Evolutionary conservation across 192 early-diverging fungal genomes (phyloP), one percentile per base, ranked within the genome.

Genomic region (Rhizophagus clarus): DNA sequence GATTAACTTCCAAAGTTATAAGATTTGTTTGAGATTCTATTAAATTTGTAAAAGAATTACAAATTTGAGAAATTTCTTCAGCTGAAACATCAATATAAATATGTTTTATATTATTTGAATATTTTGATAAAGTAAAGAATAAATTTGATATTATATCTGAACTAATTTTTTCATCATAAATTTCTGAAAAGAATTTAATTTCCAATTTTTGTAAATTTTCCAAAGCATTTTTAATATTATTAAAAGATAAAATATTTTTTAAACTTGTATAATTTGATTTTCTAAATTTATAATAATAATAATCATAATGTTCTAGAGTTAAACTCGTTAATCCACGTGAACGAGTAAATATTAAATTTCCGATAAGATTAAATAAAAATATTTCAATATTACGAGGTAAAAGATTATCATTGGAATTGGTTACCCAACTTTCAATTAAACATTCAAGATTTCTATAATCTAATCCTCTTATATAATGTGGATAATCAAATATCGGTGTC

Each of bases 261-360:
- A 64, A 24, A 51, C 49, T 51, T 28, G n/a, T 64, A 28, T 29
- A 28, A 64, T 64, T 61, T 61, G 61, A 3, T 9, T n/a, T 64
- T 28, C 28, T 28, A 64, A 64, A 28, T 29, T 64, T 64, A 28
- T 12, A 64, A 64, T 64, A 64, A 64, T 64, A 24, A 28, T 28
- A 7, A 64, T 29, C 62, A 64, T 9, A 28, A 64, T 29, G 49
- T 17, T 17, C 14, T 51, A 51, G 17, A 17, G 49, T 51, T 51
- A 51, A 51, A 51, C 1, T 51, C 4, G 15, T 14, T 51, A 51
- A 51, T 51, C 49, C 49, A 51, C 49, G 49, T 17, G 49, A 64
- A 64, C 28, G 62, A 28, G 24, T 28, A 28, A 64, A 64, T n/a
- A 64, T 64, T 64, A 64, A 64, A 28, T 64, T 64, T 64, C 62